Percentiles rank a stretch among this genome's conserved stretches.
Evolutionary conservation across 306 rosid genomes (phyloP).

Genomic region (Crataegus laevigata): DNA sequence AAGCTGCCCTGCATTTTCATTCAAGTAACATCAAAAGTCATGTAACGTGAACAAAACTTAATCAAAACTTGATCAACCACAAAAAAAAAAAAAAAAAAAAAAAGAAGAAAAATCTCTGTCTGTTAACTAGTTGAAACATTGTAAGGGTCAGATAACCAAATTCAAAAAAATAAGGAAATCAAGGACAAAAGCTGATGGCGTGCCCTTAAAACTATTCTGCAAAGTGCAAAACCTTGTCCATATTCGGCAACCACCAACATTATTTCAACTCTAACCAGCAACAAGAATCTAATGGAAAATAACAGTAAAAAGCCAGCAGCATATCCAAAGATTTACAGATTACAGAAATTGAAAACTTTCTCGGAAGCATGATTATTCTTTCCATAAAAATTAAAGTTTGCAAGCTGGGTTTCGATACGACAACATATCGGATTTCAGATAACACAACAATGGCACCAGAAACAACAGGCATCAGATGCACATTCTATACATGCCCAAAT

Average conservation of each 20-base stretch:
- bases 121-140: neutral
- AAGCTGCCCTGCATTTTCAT: conserved; percentile 53
- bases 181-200: neutral
- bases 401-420: neutral
- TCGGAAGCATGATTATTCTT: neutral
- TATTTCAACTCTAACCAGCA: neutral
- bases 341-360: neutral
- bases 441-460: neutral
- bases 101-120: neutral
- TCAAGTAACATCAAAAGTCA: conserved; percentile 4
- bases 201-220: neutral
- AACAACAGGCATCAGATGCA: neutral
- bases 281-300: neutral
- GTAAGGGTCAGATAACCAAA: neutral
- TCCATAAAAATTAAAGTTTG: neutral
- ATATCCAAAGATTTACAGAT: neutral
- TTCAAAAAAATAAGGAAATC: neutral
- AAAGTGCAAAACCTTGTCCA: neutral
- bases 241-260: neutral
- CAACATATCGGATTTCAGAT: neutral
- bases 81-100: neutral
- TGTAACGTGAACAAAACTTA: too few species aligned
- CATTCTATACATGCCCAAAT: neutral
- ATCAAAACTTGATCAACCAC: neutral
- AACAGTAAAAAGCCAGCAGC: neutral